Conservation (phyloP, 345 rosid genomes). For the Eucalyptus pauciflora region DNA sequence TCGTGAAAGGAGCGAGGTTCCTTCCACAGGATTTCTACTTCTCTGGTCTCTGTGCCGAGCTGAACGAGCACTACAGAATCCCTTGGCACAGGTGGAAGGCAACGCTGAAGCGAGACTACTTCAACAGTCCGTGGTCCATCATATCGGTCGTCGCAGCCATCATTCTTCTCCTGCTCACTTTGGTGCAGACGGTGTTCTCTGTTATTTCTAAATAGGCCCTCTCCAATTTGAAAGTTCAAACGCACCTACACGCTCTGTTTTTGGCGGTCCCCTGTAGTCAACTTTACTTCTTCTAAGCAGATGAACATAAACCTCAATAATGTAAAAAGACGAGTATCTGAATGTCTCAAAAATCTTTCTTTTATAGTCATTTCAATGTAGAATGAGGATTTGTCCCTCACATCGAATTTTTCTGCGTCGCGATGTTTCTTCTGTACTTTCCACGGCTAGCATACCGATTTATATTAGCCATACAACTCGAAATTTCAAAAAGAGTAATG, state of each 20-base stretch:
- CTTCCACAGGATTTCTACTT: background rate
- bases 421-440: background rate
- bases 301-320: too few relatives aligned
- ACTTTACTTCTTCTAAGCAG: too few relatives aligned
- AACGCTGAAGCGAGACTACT: background rate
- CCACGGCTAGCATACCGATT: background rate
- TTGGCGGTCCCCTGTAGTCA: too few relatives aligned
- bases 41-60: background rate
- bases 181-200: too few relatives aligned
- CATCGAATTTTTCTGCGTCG: rapidly evolving
- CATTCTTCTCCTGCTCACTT: too few relatives aligned
- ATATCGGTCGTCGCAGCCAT: background rate
- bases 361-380: background rate
- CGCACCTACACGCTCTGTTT: too few relatives aligned
- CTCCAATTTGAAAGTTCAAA: too few relatives aligned
- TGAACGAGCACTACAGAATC: background rate
- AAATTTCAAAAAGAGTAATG: background rate
- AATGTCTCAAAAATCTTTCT: background rate
- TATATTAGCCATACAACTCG: background rate
- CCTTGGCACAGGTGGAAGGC: slow-evolving; percentile 4
- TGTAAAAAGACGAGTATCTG: background rate
- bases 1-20: background rate
- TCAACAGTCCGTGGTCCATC: slow-evolving; percentile 3
- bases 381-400: background rate
- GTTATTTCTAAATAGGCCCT: too few relatives aligned